These are phyloP conservation scores for Sungouiozyma ichnusensis DNA, from an alignment of 805 yeast genomes.

Conservation along the genomic window DNA sequence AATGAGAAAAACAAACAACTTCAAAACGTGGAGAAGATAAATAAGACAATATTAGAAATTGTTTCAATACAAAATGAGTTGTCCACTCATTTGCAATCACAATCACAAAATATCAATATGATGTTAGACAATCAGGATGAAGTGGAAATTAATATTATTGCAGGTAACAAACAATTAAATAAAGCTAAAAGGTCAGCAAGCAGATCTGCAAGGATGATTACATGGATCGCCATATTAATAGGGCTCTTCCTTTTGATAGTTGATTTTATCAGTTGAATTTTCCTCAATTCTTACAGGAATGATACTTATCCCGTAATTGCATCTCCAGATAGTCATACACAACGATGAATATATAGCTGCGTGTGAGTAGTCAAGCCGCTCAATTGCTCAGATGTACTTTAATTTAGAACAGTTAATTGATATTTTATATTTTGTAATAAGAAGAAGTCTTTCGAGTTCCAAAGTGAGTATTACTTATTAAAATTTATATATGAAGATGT, in stretches of 20 bases:
- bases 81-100: slow-evolving; percentile 59
- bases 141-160: slow-evolving; percentile 50
- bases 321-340: too few relatives aligned
- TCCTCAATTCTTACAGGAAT: too few relatives aligned
- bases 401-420: too few relatives aligned
- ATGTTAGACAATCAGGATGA: slow-evolving; percentile 59
- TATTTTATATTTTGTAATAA: too few relatives aligned
- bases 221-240: slow-evolving; percentile 42
- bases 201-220: slow-evolving; percentile 45
- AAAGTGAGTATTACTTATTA: too few relatives aligned
- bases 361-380: too few relatives aligned
- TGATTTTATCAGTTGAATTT: slow-evolving; percentile 36
- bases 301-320: too few relatives aligned
- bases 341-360: too few relatives aligned
- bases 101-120: slow-evolving; percentile 56
- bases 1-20: slow-evolving; percentile 50
- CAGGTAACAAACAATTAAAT: slow-evolving; percentile 61
- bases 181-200: slow-evolving; percentile 62
- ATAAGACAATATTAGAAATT: slow-evolving; percentile 58
- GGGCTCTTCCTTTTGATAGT: slow-evolving; percentile 47
- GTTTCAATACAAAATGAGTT: slow-evolving; percentile 66
- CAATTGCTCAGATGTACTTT: too few relatives aligned
- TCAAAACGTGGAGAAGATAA: slow-evolving; percentile 48
- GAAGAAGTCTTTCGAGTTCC: too few relatives aligned
- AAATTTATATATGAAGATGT: too few relatives aligned